phyloP scores from a whole-genome alignment of 345 rosid species.

The Melastoma malabathricum region DNA sequence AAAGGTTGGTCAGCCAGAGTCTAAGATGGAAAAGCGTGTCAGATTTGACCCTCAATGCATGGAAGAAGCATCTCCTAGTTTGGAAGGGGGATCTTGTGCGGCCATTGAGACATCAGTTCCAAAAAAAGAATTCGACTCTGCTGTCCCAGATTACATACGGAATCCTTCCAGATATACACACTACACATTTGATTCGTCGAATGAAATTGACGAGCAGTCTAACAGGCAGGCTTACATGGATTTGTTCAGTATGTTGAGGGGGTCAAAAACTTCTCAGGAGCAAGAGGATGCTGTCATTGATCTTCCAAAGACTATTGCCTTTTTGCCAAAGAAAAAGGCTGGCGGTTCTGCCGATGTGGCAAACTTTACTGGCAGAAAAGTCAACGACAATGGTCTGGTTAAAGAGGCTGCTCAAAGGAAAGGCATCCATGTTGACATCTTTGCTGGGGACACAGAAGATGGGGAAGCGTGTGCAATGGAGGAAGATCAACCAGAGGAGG shows the following conservation, averaged over 20 bases:
- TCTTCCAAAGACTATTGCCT: slow-evolving; percentile 43
- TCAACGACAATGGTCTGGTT: slow-evolving; percentile 9
- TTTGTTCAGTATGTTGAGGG: slow-evolving; percentile 31
- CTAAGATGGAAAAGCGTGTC: slow-evolving; percentile 58
- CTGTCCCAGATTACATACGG: slow-evolving; percentile 58
- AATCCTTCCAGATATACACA: slow-evolving; percentile 70
- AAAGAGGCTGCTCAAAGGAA: slow-evolving; percentile 17
- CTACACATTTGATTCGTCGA: slow-evolving; percentile 40
- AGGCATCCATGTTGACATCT: slow-evolving; percentile 24
- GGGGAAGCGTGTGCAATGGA: slow-evolving; percentile 42
- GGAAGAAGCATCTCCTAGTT: slow-evolving; percentile 14
- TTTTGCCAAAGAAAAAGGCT: slow-evolving; percentile 50
- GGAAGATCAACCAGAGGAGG: slow-evolving; percentile 47
- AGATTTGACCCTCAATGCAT: slow-evolving; percentile 51
- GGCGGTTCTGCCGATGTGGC: slow-evolving; percentile 15
- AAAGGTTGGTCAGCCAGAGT: slow-evolving; percentile 34
- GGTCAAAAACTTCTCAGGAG: slow-evolving; percentile 10
- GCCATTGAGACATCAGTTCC: slow-evolving; percentile 14
- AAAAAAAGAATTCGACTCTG: slow-evolving; percentile 15
- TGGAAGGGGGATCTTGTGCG: slow-evolving; percentile 17
- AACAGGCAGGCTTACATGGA: slow-evolving; percentile 53
- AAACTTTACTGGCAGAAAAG: slow-evolving; percentile 11
- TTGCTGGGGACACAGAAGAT: slow-evolving; percentile 25
- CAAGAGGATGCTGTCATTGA: slow-evolving; percentile 24
- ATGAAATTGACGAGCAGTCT: slow-evolving; percentile 52